A percentile compares a stretch with the other conserved stretches of the same genome.
Evolutionary conservation across 768 basidiomycete genomes (phyloP).

Genomic region (Pisolithus orientalis): DNA sequence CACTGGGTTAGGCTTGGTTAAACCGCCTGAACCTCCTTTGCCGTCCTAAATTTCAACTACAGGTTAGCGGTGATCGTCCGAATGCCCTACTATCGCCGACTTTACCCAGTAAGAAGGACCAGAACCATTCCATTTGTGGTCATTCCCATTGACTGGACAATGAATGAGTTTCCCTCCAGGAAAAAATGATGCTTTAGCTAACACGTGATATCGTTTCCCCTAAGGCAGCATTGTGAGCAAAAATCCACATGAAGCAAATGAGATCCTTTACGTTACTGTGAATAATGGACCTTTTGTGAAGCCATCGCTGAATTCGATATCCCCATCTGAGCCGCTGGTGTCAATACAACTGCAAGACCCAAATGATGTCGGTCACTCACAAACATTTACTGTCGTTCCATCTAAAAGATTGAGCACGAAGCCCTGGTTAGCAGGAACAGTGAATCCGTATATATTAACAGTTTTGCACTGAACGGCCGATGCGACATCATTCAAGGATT

Average conservation of each 20-base stretch:
- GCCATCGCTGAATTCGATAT: slow-evolving; percentile 48
- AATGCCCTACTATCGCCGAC: too few relatives aligned
- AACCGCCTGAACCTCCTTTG: slow-evolving; percentile 8
- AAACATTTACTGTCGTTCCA: slow-evolving; percentile 53
- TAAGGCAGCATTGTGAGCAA: slow-evolving; percentile 14
- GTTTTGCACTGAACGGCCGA: slow-evolving; percentile 50
- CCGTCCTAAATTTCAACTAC: slow-evolving; percentile 19
- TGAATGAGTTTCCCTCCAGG: neutral
- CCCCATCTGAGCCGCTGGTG: slow-evolving; percentile 37
- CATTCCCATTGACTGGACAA: slow-evolving; percentile 34
- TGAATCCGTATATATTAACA: slow-evolving; percentile 51
- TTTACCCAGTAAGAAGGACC: slow-evolving; percentile 40
- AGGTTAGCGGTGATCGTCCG: neutral
- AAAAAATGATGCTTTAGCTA: slow-evolving; percentile 9
- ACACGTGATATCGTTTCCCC: slow-evolving; percentile 47
- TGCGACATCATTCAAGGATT: slow-evolving; percentile 44
- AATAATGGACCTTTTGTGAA: slow-evolving; percentile 54
- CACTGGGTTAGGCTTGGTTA: slow-evolving; percentile 31
- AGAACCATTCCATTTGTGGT: slow-evolving; percentile 34
- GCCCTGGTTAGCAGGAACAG: slow-evolving; percentile 47
- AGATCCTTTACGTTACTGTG: slow-evolving; percentile 34
- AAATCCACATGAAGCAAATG: neutral
- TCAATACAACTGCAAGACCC: neutral
- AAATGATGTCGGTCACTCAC: slow-evolving; percentile 28
- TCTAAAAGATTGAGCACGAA: slow-evolving; percentile 40